These are phyloP conservation scores for Diplocarpon mali DNA, from an alignment of 2,329 filamentous ascomycete species.

Conservation along the genomic window DNA sequence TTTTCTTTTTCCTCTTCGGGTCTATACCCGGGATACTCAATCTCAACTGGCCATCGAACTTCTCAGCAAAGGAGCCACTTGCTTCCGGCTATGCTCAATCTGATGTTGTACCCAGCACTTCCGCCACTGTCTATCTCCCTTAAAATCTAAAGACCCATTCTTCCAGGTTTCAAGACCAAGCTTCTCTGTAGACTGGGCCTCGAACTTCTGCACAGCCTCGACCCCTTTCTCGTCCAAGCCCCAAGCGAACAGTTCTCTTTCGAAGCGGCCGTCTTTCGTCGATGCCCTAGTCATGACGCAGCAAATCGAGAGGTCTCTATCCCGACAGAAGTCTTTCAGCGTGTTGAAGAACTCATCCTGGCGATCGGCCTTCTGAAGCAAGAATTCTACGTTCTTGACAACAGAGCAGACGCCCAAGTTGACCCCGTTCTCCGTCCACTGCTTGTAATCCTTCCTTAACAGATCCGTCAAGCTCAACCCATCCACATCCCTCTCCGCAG, in stretches of 20 bases:
- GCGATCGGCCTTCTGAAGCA: slow-evolving; percentile 43
- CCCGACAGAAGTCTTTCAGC: slow-evolving; percentile 42
- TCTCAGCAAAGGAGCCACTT: slow-evolving; percentile 56
- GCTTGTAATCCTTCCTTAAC: slow-evolving; percentile 75
- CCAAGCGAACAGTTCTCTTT: slow-evolving; percentile 59
- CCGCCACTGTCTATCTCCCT: slow-evolving; percentile 34
- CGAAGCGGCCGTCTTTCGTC: slow-evolving; percentile 41
- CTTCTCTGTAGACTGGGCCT: slow-evolving; percentile 31
- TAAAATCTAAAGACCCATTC: slow-evolving; percentile 36
- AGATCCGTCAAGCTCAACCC: slow-evolving; percentile 52
- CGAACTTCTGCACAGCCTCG: slow-evolving; percentile 44
- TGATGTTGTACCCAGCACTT: slow-evolving; percentile 57
- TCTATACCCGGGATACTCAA: not conserved
- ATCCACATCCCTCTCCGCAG: slow-evolving; percentile 58
- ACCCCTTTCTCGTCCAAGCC: slow-evolving; percentile 40
- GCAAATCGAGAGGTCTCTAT: slow-evolving; percentile 49
- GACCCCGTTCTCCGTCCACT: slow-evolving; percentile 49
- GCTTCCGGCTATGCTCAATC: slow-evolving; percentile 52
- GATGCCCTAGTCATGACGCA: slow-evolving; percentile 57
- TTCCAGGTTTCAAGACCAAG: slow-evolving; percentile 47
- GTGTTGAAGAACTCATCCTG: slow-evolving; percentile 35
- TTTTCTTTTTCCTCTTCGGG: no score
- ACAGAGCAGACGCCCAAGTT: slow-evolving; percentile 57
- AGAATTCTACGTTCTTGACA: slow-evolving; percentile 49
- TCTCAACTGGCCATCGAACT: slow-evolving; percentile 21